Evolutionary conservation across 306 rosid species (phyloP), one percentile per base, ranked within the genome.

Genomic region (Erythrophleum fordii): DNA sequence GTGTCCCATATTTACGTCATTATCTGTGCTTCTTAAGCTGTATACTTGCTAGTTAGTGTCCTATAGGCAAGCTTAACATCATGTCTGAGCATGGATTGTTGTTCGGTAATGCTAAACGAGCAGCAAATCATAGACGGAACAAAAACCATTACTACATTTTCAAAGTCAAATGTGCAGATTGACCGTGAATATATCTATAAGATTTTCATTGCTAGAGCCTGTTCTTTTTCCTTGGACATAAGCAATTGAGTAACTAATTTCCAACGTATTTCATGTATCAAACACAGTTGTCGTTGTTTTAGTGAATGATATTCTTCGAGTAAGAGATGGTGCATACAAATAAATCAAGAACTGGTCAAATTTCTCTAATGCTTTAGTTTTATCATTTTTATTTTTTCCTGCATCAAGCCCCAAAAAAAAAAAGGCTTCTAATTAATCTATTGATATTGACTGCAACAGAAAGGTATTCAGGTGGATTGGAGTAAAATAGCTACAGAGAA

Each of bases 381-480:
- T 22, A 46, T 18, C 5, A 9, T 26, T 25, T 52, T 53, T 37
- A 18, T 39, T 49, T 73, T 7, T 28, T 65, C 5, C 3, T 5
- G 5, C 37, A 34, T 2, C 49, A 55, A 75, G 26, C 16, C 39
- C 3, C 37, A 34, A 3, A 34, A 3, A 34, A 0, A 44, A 16
- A 45, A 69, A 65, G 53, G 14, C 9, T 1, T 44, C 8, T 37
- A 37, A 37, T 37, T 5, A 7, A 26, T 31, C 1, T 14, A 2
- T 26, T 59, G n/a, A 26, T 26, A 13, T 12, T 25, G 10, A 28
- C 66, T 5, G 17, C 26, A 26, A 26, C 66, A 59, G 66, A 59
- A 28, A 14, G 37, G 66, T 66, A 22, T 12, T 13, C 26, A 31
- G 3, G 48, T 60, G 70, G 87, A 85, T 78, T 78, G 77, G 84